Conservation (phyloP, 2,329 filamentous ascomycete genomes). For the Colletotrichum echinochloae region DNA sequence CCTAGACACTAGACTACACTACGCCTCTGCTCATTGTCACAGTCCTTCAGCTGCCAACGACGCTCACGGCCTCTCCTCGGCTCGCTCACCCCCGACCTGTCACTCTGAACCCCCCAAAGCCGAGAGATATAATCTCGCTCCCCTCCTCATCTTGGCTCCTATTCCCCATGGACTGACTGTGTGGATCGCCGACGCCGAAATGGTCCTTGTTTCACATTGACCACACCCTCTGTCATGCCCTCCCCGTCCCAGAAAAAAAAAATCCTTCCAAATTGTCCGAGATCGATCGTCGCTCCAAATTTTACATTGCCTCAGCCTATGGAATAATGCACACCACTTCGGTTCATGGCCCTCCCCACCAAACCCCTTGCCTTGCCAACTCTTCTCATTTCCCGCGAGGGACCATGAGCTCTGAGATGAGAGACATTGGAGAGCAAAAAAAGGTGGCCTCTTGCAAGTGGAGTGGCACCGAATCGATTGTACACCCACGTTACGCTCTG, state of each 20-base stretch:
- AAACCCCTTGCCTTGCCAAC: constrained; percentile 1
- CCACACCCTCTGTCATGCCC: constrained; percentile 35
- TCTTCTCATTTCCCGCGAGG: constrained; percentile 27
- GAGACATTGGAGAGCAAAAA: background rate
- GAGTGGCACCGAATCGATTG: constrained; percentile 17
- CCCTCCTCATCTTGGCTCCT: constrained; percentile 9
- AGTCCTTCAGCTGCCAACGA: background rate
- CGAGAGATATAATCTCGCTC: constrained; percentile 23
- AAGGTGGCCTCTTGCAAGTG: constrained; percentile 10
- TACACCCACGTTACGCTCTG: background rate
- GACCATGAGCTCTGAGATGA: constrained; percentile 12
- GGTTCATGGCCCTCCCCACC: constrained; percentile 8
- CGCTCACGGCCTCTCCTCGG: background rate
- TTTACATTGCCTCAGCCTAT: constrained; percentile 13
- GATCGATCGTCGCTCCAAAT: constrained; percentile 40
- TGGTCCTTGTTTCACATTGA: constrained; percentile 38
- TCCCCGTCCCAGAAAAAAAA: constrained; percentile 26
- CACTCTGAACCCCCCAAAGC: background rate
- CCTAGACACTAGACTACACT: background rate
- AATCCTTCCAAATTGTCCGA: constrained; percentile 38
- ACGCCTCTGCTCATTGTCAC: background rate
- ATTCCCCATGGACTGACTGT: constrained; percentile 3
- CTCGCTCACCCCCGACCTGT: background rate
- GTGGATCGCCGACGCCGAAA: constrained; percentile 35
- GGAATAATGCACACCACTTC: constrained; percentile 1